phyloP scores from a whole-genome alignment of 2,329 filamentous ascomycete species.

The Epichloe glyceriae region DNA sequence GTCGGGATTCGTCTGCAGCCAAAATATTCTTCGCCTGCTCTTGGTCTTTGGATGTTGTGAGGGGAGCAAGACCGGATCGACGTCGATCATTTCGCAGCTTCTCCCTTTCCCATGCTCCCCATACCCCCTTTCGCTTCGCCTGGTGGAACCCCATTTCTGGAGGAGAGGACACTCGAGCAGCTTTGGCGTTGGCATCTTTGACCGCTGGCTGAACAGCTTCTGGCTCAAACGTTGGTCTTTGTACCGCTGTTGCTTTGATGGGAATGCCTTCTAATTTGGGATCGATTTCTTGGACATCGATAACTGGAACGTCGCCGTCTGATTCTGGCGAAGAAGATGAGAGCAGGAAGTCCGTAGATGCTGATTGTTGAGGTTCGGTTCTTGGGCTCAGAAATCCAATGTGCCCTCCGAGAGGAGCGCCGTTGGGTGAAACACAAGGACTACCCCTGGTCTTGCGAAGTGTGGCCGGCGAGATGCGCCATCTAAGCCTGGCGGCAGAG shows the following conservation, averaged over 20 bases:
- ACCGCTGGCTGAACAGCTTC: conserved; percentile 15
- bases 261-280: conserved; percentile 47
- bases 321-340: conserved; percentile 16
- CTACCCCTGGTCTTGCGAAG: conserved; percentile 16
- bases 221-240: conserved; percentile 33
- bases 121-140: neutral
- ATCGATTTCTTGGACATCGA: conserved; percentile 45
- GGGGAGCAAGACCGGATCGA: conserved; percentile 3
- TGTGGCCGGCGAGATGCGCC: conserved; percentile 22
- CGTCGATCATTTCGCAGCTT: conserved; percentile 3
- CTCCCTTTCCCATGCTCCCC: conserved; percentile 2
- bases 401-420: conserved; percentile 22
- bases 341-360: conserved; percentile 23
- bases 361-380: conserved; percentile 27
- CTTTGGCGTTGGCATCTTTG: conserved; percentile 16
- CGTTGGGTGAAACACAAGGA: conserved; percentile 21
- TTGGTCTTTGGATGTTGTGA: conserved; percentile 20
- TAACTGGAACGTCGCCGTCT: conserved; percentile 28
- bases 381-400: conserved; percentile 30
- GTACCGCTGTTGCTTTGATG: conserved; percentile 40
- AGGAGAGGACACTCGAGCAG: conserved; percentile 15
- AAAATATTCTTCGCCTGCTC: conserved; percentile 31
- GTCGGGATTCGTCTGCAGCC: conserved; percentile 32
- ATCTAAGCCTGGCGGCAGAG: conserved; percentile 21
- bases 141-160: conserved; percentile 1